Base-by-base conservation (phyloP, 176 grass and related monocot genomes). In the Hsuehochloa calcarea region DNA sequence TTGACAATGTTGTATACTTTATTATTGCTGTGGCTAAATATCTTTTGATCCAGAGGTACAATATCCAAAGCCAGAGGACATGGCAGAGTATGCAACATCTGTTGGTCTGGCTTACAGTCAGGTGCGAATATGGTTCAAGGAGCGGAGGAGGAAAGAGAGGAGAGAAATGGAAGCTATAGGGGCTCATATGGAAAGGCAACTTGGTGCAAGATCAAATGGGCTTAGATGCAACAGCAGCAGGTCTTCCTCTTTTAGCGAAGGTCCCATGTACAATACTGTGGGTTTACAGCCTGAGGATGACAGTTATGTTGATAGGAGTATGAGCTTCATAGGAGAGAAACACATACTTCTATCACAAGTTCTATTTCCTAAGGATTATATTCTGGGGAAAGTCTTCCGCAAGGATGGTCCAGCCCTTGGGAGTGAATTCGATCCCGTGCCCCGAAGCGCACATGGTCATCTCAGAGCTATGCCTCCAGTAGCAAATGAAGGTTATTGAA, bases 91-190 rank as follows among this genome's bases (percentile, higher is more conserved):
- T 83, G 93, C 97, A 44, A 45, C 85, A 43, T 88, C 74, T 65
- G 85, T 96, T 35, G 88, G 86, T 82, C 85, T 99, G 61, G 82
- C 97, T 69, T 91, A 94, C 84, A 96, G 26, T 60, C 97, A 99
- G 80, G 87, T 99, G 8, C 90, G 89, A 39, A 88, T 92, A 45
- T 99, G 97, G 97, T 99, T 99, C 91, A 86, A 88, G 84, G 93
- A 99, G 74, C 91, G 93, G 82, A 99, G 97, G 91, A 94, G 97
- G 74, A 99, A 96, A 89, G 88, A 96, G 54, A 96, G 87, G 81
- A 94, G 54, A 85, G 81, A 91, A 71, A 87, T 73, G 58, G 86
- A 90, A 81, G 54, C 69, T 56, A 20, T 56, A 49, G 77, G 64
- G 19, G 38, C 51, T 68, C 66, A 66, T 51, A 75, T 81, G 69